Base-by-base conservation (phyloP, 139 green algal species). In the Coelastrella sp. region DNA sequence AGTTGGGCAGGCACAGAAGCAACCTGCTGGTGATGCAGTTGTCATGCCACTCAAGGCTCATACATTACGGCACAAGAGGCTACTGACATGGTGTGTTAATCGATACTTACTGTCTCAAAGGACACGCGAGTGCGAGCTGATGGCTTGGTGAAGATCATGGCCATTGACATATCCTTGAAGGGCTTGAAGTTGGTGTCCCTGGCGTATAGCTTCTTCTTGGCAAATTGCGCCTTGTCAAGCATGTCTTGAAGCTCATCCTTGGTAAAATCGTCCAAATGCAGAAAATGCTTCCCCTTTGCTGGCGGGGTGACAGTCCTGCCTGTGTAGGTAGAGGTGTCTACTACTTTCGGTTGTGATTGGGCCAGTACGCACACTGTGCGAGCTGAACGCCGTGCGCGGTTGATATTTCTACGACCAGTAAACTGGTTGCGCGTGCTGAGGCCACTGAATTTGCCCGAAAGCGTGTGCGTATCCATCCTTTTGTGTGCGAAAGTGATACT, bases 121-220 rank as follows among this genome's bases (percentile, higher is more conserved):
- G 97, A 99, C 10, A 99, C 95, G 0, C 98, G 95, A 1, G 98
- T 99, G 60, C 98, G 94, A 89, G 99, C 97, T 15, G 96, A 99
- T 0, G 97, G 98, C 95, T 99, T 99, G 59, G 98, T 99, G 94
- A 99, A 99, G 61, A 99, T 99, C 98, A 99, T 99, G 6, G 96
- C 94, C 95, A 99, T 97, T 4, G 95, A 97, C 93, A 97, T 97
- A 63, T 97, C 97, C n/a, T 94, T 88, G 78, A 99, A 98, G 3
- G 97, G 97, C 93, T 98, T 97, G 95, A 97, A 99, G 12, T 75
- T 91, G 66, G 96, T 84, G 82, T 99, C 97, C 49, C 95, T 92
- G 12, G 87, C 86, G 73, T 98, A 97, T 15, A 99, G 87, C 75
- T 92, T 94, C 9, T 93, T 90, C 93, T 99, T 99, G 1, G 98